Conservation (phyloP, 1,284 basidiomycete species). For the Apiotrichum veenhuisii region DNA sequence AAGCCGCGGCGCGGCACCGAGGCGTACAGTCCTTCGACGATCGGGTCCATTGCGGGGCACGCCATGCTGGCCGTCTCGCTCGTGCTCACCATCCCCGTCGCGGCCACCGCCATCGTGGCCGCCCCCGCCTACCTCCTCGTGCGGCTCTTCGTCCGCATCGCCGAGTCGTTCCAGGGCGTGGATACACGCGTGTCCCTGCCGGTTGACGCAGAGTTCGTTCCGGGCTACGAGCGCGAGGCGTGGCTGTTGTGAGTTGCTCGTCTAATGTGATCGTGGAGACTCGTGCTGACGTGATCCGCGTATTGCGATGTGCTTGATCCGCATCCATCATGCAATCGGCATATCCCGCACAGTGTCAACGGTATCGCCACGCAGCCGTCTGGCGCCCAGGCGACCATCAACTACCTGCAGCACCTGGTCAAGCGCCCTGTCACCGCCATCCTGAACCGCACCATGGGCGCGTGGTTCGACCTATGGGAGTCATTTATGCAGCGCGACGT, state of each 20-base stretch:
- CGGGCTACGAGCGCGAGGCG: neutral
- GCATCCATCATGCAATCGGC: too few relatives aligned
- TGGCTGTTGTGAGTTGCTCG: slow-evolving; percentile 25
- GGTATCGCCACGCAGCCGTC: slow-evolving; percentile 28
- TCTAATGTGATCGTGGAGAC: neutral
- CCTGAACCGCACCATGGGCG: slow-evolving; percentile 27
- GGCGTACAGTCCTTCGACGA: neutral
- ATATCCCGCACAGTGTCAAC: slow-evolving; percentile 24
- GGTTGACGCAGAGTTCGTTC: slow-evolving; percentile 1
- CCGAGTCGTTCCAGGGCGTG: neutral
- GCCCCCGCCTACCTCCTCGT: neutral
- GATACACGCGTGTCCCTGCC: neutral
- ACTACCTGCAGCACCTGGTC: slow-evolving; percentile 21
- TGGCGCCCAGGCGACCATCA: slow-evolving; percentile 27
- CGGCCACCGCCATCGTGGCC: neutral
- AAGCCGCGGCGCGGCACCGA: neutral
- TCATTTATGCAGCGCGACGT: slow-evolving; percentile 32
- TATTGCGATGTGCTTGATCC: too few relatives aligned
- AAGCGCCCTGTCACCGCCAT: slow-evolving; percentile 26
- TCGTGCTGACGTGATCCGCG: neutral
- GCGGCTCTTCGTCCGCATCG: neutral
- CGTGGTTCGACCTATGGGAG: slow-evolving; percentile 33
- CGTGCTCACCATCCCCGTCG: neutral
- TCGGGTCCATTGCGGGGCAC: neutral
- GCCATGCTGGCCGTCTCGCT: neutral